A percentile compares a stretch with the other conserved stretches of the same genome.
phyloP scores from a whole-genome alignment of 306 rosid species.

The Hylodesmum podocarpum region DNA sequence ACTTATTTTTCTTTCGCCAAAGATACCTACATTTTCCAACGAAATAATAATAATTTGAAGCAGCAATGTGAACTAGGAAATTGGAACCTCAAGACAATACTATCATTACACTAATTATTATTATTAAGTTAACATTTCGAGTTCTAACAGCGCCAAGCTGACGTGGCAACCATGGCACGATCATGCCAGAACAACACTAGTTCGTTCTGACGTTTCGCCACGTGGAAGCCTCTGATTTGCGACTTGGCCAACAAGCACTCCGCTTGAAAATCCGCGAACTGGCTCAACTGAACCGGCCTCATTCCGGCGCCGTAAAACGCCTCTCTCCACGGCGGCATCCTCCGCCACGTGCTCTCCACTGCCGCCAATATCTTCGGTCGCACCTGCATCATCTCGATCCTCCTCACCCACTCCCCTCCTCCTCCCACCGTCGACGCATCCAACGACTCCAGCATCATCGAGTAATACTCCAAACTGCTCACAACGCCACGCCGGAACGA shows the following conservation, averaged over 20 bases:
- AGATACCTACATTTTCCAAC: slow-evolving; percentile 19
- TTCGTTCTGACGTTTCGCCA: slow-evolving; percentile 79
- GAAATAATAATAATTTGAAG: neutral
- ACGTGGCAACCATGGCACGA: slow-evolving; percentile 66
- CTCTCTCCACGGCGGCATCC: slow-evolving; percentile 58
- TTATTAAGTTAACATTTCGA: neutral
- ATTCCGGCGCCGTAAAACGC: slow-evolving; percentile 71
- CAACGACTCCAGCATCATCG: slow-evolving; percentile 75
- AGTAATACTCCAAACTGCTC: slow-evolving; percentile 58
- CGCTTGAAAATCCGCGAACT: slow-evolving; percentile 84
- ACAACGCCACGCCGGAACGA: slow-evolving; percentile 67
- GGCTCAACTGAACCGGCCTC: slow-evolving; percentile 80
- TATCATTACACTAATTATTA: neutral
- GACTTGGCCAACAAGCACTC: slow-evolving; percentile 67
- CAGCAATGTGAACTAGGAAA: neutral
- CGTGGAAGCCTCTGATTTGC: slow-evolving; percentile 79
- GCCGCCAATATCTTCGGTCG: slow-evolving; percentile 63
- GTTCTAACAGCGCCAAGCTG: slow-evolving; percentile 77
- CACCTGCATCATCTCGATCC: slow-evolving; percentile 56
- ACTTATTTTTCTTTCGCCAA: neutral
- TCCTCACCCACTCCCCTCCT: slow-evolving; percentile 60
- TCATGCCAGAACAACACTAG: slow-evolving; percentile 81
- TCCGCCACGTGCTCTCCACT: slow-evolving; percentile 56
- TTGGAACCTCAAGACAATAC: neutral
- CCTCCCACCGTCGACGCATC: slow-evolving; percentile 56